Base-by-base conservation (phyloP, 805 yeast genomes). In the Ogataea neopini region DNA sequence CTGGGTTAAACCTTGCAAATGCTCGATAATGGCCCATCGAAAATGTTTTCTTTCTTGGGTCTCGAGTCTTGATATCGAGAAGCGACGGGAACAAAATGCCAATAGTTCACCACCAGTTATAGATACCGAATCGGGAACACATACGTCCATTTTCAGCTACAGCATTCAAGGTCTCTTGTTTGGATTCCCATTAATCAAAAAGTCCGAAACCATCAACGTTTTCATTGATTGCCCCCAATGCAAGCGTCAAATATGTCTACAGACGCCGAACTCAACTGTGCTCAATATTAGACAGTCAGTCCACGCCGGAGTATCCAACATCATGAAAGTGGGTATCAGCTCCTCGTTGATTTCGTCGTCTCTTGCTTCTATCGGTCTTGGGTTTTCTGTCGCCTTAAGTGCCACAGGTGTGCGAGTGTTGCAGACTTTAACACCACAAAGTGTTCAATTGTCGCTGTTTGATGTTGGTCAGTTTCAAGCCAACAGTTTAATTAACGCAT, bases 11-110 rank as follows among this genome's bases (percentile, higher is more conserved):
- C 77, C 78, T 1, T 76, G 80, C 48, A 48, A 59, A 14, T 76
- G 81, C 56, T 72, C 73, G 4, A 54, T 76, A 20, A 54, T 64
- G 9, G 80, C 77, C 3, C 81, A 76, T 54, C 67, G 75, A 37
- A 59, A 59, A 40, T 76, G 81, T 45, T 61, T 76, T 29, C 55
- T 71, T 9, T 66, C 68, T 9, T 75, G 78, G 78, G 67, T 69
- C 3, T 57, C 67, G 20, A 62, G 67, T 40, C 48, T 63, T 18
- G 67, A 60, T 25, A 37, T 62, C 4, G 58, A 59, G 18, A 52
- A 52, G 34, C 44, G 57, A 23, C 50, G 48, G 39, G 50, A 44
- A 7, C 40, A 42, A 32, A 44, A 44, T 11, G 29, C 45, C 39
- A 36, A 23, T 29, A 29, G 28, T 18, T 13, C 39, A 4, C 42